phyloP scores from a whole-genome alignment of 345 rosid genomes.

The Sonneratia caseolaris region DNA sequence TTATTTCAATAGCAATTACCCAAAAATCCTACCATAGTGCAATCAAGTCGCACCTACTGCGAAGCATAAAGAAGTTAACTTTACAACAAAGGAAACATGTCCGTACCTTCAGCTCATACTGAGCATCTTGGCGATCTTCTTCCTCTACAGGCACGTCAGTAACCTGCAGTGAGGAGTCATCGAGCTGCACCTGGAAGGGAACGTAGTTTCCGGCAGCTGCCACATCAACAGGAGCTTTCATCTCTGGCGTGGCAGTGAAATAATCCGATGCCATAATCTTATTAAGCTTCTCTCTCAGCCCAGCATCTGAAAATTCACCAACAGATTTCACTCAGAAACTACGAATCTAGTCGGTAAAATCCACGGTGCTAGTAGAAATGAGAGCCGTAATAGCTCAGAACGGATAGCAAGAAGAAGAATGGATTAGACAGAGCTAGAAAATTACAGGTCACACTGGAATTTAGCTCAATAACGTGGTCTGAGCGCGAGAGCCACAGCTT shows the following conservation, averaged over 20 bases:
- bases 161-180: slow-evolving; percentile 9
- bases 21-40: background rate
- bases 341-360: background rate
- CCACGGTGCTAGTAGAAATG: background rate
- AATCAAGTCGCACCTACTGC: background rate
- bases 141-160: slow-evolving; percentile 22
- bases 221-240: slow-evolving; percentile 73
- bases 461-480: slow-evolving; percentile 44
- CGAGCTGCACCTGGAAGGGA: slow-evolving; percentile 50
- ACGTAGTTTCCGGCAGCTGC: slow-evolving; percentile 66
- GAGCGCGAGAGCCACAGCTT: slow-evolving; percentile 68
- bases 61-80: background rate
- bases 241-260: slow-evolving; percentile 72
- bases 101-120: slow-evolving; percentile 40
- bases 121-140: slow-evolving; percentile 26
- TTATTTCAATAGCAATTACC: background rate
- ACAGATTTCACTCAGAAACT: background rate
- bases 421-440: background rate
- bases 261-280: slow-evolving; percentile 89
- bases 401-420: background rate
- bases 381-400: background rate
- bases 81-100: background rate
- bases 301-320: slow-evolving; percentile 41
- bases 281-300: slow-evolving; percentile 59
- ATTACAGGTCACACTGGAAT: slow-evolving; percentile 52